Base-by-base conservation (phyloP, 2,329 filamentous ascomycete genomes). In the Aspergillus persii region DNA sequence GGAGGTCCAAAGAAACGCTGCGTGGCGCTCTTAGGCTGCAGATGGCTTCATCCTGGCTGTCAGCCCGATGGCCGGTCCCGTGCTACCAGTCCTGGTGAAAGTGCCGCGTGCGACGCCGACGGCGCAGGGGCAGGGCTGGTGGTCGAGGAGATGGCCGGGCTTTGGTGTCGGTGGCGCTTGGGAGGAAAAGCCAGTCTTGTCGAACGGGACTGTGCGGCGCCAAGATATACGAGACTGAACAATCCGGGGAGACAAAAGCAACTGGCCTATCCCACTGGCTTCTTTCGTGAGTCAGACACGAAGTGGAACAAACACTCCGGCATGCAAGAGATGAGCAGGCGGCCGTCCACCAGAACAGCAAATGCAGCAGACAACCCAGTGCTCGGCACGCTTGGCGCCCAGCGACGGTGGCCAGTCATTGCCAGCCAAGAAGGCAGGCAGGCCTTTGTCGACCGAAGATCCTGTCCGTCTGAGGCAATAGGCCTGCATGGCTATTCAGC, bases 21-120 rank as follows among this genome's bases (percentile, higher is more conserved):
- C 15, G 47, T 58, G 55, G 55, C 58, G 51, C n/a, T 23, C 49
- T 54, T 54, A 54, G 39, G 36, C 27, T 44, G 41, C 26, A 26
- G 41, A 48, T 51, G 50, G 23, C 12, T 26, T 41, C 15, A 41
- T 41, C 36, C 36, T 41, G 36, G 36, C 36, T 15, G 36, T 41
- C 36, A 41, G 36, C 36, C 36, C 15, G 36, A 41, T 41, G 36
- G 36, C 12, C 36, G 12, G 12, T 33, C n/a, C 44, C 48, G 30
- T 49, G 27, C 12, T 29, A n/a, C 15, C 36, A 41, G 15, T 5
- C 36, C 36, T 12, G 36, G 15, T 41, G n/a, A 41, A 41, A 41
- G n/a, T 41, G 36, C 36, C 36, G 36, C 36, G 36, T 41, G n/a
- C 36, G 36, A 41, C 27, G 36, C 12, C 23, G 30, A 55, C 44